phyloP scores from a whole-genome alignment of 2,329 filamentous ascomycete genomes.

The Penicillium nordicum region DNA sequence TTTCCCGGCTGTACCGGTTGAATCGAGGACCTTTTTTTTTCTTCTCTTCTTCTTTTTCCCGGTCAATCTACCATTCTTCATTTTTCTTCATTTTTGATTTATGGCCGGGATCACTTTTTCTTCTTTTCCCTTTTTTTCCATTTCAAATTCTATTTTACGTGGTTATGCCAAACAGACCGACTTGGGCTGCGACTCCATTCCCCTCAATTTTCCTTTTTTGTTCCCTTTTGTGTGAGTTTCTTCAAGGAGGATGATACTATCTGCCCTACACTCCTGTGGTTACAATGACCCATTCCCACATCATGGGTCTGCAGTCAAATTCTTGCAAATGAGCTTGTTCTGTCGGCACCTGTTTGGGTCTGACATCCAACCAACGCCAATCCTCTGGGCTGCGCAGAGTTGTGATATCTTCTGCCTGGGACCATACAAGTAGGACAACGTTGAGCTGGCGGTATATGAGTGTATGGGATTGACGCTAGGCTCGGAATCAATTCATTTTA shows the following conservation, averaged over 20 bases:
- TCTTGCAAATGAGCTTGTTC: slow-evolving; percentile 11
- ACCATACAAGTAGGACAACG: not conserved
- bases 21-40: slow-evolving; percentile 23
- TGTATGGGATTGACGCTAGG: slow-evolving; percentile 15
- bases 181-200: slow-evolving; percentile 35
- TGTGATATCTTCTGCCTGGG: slow-evolving; percentile 27
- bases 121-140: slow-evolving; percentile 6
- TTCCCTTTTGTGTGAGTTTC: slow-evolving; percentile 37
- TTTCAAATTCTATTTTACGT: slow-evolving; percentile 30
- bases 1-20: slow-evolving; percentile 19
- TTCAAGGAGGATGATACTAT: slow-evolving; percentile 34
- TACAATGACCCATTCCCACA: slow-evolving; percentile 20
- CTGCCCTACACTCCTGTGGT: slow-evolving; percentile 15
- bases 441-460: slow-evolving; percentile 14
- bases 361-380: slow-evolving; percentile 3
- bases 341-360: slow-evolving; percentile 11
- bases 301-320: slow-evolving; percentile 14
- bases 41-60: slow-evolving; percentile 33
- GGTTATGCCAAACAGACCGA: slow-evolving; percentile 40
- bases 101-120: slow-evolving; percentile 21
- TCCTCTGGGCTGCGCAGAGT: slow-evolving; percentile 15
- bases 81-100: slow-evolving; percentile 16
- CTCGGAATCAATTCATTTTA: slow-evolving; percentile 20
- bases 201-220: slow-evolving; percentile 17
- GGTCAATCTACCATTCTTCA: slow-evolving; percentile 17